Evolutionary conservation across 1,284 basidiomycete genomes (phyloP).

Genomic region (Exobasidium cylindrosporum): DNA sequence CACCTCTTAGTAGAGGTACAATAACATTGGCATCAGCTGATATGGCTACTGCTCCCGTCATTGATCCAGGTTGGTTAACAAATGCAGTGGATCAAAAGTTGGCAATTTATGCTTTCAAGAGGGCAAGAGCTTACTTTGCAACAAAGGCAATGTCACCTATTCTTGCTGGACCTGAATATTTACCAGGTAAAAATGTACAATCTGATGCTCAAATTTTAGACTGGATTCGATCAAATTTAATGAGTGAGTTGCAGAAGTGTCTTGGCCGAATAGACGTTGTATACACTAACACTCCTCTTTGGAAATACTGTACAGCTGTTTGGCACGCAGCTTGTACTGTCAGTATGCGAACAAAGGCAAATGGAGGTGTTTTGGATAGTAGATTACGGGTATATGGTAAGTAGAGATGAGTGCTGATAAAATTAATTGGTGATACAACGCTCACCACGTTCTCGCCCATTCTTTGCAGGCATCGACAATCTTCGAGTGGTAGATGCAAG

Average conservation of each 20-base stretch:
- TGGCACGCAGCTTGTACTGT: slow-evolving; percentile 56
- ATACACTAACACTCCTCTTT: too few relatives aligned
- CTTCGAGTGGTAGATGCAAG: slow-evolving; percentile 61
- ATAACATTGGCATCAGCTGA: slow-evolving; percentile 56
- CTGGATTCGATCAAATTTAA: slow-evolving; percentile 55
- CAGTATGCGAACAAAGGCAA: slow-evolving; percentile 52
- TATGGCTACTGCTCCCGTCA: slow-evolving; percentile 57
- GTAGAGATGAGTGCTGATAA: not conserved
- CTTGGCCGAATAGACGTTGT: too few relatives aligned
- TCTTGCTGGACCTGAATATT: slow-evolving; percentile 57
- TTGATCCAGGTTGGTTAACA: slow-evolving; percentile 55
- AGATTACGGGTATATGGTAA: slow-evolving; percentile 59
- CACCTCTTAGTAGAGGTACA: slow-evolving; percentile 51
- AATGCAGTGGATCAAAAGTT: slow-evolving; percentile 53
- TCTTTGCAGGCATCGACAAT: slow-evolving; percentile 48
- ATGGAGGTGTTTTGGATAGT: slow-evolving; percentile 59
- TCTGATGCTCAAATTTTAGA: slow-evolving; percentile 58
- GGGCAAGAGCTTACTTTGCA: slow-evolving; percentile 43
- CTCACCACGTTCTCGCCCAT: not conserved
- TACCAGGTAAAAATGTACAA: slow-evolving; percentile 34
- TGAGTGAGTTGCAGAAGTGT: too few relatives aligned
- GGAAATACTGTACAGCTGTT: too few relatives aligned
- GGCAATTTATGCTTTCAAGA: slow-evolving; percentile 29
- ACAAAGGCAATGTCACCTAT: slow-evolving; percentile 54
- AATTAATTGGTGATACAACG: not conserved